Evolutionary conservation across 1,284 basidiomycete genomes (phyloP), one percentile per base, ranked within the genome.

Genomic region (Porphyrellus sp.): DNA sequence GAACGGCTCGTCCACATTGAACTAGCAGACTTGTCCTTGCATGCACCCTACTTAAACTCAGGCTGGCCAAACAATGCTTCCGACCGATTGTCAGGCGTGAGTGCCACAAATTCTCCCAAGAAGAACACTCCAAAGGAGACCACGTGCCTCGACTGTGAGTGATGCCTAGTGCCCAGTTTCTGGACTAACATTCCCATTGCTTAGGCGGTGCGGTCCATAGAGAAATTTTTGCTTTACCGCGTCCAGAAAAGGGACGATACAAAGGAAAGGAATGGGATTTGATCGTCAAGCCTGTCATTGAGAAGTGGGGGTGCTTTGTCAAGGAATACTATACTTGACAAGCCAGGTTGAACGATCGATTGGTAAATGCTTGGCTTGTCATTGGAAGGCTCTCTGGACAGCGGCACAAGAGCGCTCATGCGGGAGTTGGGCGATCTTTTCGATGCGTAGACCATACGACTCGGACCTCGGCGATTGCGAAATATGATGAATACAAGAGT

Each of bases 1-100:
- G 89, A 91, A 64, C 72, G 86, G 34, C 76, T 91, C 15, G 79
- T 91, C 34, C 89, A 91, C 61, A 73, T 90, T 23, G 89, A 91
- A 63, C 74, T 91, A 7, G 76, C 79, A 5, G 89, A 91, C 64
- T 63, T 91, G 34, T 77, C 76, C 8, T 64, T 78, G 37, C 77
- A 83, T 48, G 61, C 70, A n/a, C 76, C 77, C 3, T 88, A 91
- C 63, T 72, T 89, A 6, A 68, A 82, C 40, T 67, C 76, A 6
- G 65, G 61, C 13, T 90, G 71, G 62, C 74, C 72, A 13, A 62
- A 70, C 23, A 60, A 56, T 13, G 55, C 50, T 11, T 53, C 23
- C 11, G 34, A 45, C 27, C 30, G 49, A 31, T 12, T 46, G 7
- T 8, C 45, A 24, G 23, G 55, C 20, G 34, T 9, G 27, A 5